Conservation (phyloP, 108 stramenopile species). For the Skeletonema potamos region DNA sequence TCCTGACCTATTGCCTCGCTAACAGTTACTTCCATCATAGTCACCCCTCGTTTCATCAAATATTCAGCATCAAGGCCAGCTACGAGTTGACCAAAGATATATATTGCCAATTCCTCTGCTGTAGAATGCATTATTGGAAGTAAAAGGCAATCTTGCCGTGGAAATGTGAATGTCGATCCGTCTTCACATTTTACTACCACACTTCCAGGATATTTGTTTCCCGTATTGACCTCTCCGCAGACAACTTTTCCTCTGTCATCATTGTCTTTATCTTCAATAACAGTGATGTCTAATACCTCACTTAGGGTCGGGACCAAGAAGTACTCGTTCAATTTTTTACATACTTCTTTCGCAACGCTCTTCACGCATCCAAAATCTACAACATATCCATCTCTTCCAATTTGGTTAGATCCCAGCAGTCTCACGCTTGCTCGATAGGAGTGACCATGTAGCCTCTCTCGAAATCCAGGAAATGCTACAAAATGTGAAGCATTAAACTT, state of each 20-base stretch:
- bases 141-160: slow-evolving; percentile 82
- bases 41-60: slow-evolving; percentile 77
- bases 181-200: slow-evolving; percentile 82
- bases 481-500: slow-evolving; percentile 98
- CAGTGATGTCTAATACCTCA: slow-evolving; percentile 76
- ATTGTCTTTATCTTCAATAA: slow-evolving; percentile 30
- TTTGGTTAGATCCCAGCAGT: slow-evolving; percentile 64
- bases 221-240: slow-evolving; percentile 21
- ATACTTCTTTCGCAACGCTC: slow-evolving; percentile 70
- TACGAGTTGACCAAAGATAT: slow-evolving; percentile 74
- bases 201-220: slow-evolving; percentile 18
- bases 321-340: slow-evolving; percentile 91
- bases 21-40: slow-evolving; percentile 84
- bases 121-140: slow-evolving; percentile 95
- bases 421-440: slow-evolving; percentile 86
- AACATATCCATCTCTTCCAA: slow-evolving; percentile 87
- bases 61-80: slow-evolving; percentile 60
- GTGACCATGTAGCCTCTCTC: slow-evolving; percentile 95
- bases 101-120: slow-evolving; percentile 92
- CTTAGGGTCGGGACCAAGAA: slow-evolving; percentile 89
- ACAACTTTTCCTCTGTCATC: background rate
- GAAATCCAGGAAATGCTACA: slow-evolving; percentile 90
- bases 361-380: slow-evolving; percentile 95
- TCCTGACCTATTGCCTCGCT: slow-evolving; percentile 91
- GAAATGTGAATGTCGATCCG: slow-evolving; percentile 82